Percentiles rank a stretch among this genome's conserved stretches.
phyloP scores from a whole-genome alignment of 2,329 filamentous ascomycete genomes.

The Cladosporium sp. region DNA sequence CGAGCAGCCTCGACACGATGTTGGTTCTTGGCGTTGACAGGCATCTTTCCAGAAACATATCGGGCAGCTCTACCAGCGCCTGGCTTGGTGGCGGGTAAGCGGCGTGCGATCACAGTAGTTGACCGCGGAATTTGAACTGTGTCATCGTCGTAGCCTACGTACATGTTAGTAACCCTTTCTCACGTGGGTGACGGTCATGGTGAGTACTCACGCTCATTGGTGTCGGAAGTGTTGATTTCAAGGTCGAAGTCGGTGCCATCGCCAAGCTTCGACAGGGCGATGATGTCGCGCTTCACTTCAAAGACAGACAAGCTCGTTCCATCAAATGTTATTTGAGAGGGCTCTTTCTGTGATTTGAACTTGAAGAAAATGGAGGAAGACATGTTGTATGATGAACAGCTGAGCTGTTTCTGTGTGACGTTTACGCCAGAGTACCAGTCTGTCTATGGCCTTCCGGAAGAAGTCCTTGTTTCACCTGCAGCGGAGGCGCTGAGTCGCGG shows the following conservation, averaged over 20 bases:
- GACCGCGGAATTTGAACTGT: conserved; percentile 96
- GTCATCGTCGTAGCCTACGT: conserved; percentile 89
- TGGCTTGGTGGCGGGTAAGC: conserved; percentile 76
- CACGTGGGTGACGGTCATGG: not conserved
- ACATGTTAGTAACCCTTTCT: conserved; percentile 22
- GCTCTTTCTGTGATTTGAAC: conserved; percentile 98
- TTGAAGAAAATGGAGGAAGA: conserved; percentile 99
- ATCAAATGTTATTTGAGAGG: conserved; percentile 91
- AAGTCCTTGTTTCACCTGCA: not conserved
- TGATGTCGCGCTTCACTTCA: conserved; percentile 98
- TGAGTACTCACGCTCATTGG: conserved; percentile 69
- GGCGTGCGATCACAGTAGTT: conserved; percentile 84
- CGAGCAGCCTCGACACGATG: conserved; percentile 63
- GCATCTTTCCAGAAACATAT: conserved; percentile 96
- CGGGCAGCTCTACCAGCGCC: conserved; percentile 88
- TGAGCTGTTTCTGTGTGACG: not conserved
- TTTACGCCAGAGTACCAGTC: not conserved
- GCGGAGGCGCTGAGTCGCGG: not conserved
- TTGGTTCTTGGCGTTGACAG: conserved; percentile 77
- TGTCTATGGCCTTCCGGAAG: not conserved
- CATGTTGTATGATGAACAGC: conserved; percentile 53
- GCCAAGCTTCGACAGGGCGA: conserved; percentile 85
- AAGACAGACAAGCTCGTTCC: conserved; percentile 97
- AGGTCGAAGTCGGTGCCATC: conserved; percentile 97
- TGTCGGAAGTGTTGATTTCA: conserved; percentile 88